These are phyloP conservation scores for Panaeolus papilionaceus DNA, from an alignment of 768 basidiomycete species.

Conservation along the genomic window DNA sequence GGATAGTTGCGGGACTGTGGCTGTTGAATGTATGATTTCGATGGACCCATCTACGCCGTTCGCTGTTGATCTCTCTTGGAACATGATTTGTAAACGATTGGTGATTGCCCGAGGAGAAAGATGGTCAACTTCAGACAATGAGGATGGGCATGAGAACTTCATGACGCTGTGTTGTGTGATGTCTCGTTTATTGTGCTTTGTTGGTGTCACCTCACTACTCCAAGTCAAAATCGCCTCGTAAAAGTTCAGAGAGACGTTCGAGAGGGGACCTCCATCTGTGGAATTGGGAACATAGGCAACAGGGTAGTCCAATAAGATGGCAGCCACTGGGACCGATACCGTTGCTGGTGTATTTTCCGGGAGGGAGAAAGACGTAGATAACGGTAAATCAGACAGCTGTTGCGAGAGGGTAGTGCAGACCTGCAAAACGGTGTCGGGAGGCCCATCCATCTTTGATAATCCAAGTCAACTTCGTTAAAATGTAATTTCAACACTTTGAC, in stretches of 20 bases:
- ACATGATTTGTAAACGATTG: conserved; percentile 37
- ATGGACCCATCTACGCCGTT: conserved; percentile 15
- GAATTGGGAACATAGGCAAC: conserved; percentile 50
- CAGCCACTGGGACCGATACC: conserved; percentile 58
- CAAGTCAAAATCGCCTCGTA: conserved; percentile 46
- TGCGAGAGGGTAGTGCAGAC: not conserved
- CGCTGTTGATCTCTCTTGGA: conserved; percentile 34
- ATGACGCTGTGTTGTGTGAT: conserved; percentile 43
- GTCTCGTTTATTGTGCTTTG: not conserved
- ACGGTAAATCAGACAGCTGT: not conserved
- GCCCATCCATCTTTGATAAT: not conserved
- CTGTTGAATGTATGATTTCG: conserved; percentile 17
- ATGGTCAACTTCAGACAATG: conserved; percentile 27
- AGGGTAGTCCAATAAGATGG: conserved; percentile 62
- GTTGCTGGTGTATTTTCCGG: conserved; percentile 31
- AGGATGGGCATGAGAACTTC: conserved; percentile 62
- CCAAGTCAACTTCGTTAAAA: not conserved
- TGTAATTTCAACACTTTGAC: not conserved
- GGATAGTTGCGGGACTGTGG: conserved; percentile 20
- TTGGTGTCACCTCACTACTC: not conserved
- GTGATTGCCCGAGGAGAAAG: conserved; percentile 33
- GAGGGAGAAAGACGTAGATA: conserved; percentile 32
- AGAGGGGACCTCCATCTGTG: conserved; percentile 39
- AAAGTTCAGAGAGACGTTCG: conserved; percentile 50
- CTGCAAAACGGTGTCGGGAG: not conserved